phyloP scores from a whole-genome alignment of 1,284 basidiomycete species.

The Xerocomus cyaneibrunnescens region DNA sequence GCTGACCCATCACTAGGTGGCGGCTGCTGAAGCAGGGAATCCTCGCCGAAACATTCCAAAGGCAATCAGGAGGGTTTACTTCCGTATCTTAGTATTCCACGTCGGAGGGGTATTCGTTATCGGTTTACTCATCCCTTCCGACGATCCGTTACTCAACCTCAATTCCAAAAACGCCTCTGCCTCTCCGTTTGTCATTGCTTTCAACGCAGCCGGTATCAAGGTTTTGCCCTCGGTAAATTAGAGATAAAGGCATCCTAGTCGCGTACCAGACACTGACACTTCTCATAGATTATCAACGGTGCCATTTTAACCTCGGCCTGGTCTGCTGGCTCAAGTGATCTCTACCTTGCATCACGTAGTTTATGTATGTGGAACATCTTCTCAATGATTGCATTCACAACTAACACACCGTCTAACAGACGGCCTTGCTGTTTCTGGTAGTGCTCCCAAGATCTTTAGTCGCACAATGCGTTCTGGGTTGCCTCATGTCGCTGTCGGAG shows the following conservation, averaged over 20 bases:
- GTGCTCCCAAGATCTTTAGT: conserved; percentile 58
- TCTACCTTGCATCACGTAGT: conserved; percentile 27
- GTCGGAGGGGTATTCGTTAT: conserved; percentile 49
- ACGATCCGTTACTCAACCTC: conserved; percentile 40
- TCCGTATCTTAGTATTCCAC: conserved; percentile 55
- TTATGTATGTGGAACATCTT: conserved; percentile 16
- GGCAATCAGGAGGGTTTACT: conserved; percentile 50
- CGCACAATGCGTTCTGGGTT: conserved; percentile 55
- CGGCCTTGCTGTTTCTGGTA: conserved; percentile 56
- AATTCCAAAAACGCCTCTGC: conserved; percentile 34
- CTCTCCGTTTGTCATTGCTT: conserved; percentile 56
- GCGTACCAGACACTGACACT: not conserved
- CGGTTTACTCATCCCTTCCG: conserved; percentile 51
- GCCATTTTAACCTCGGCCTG: conserved; percentile 62
- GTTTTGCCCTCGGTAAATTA: conserved; percentile 44
- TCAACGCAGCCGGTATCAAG: conserved; percentile 49
- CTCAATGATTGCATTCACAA: not conserved
- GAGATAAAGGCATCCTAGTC: not conserved
- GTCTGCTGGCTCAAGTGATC: conserved; percentile 42
- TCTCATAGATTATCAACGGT: conserved; percentile 57
- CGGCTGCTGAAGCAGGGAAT: conserved; percentile 48
- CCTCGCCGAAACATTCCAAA: conserved; percentile 39
- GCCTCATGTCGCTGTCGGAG: conserved; percentile 53
- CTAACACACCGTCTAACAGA: conserved; percentile 35
- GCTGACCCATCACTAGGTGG: conserved; percentile 34